These are phyloP conservation scores for Ustilago trichophora DNA, from an alignment of 1,284 basidiomycete genomes.

Conservation along the genomic window DNA sequence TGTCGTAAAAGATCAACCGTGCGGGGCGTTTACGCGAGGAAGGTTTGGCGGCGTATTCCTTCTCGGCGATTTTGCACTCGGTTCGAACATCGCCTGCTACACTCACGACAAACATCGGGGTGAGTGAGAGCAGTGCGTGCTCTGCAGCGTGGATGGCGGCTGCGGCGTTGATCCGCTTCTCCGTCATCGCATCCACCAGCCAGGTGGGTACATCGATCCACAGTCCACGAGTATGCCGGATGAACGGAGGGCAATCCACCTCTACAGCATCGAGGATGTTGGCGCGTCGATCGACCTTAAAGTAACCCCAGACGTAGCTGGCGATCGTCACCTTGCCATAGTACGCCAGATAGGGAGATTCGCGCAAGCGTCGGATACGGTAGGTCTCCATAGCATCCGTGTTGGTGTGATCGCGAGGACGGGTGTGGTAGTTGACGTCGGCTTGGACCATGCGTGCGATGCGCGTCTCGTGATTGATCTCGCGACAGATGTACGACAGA, in stretches of 20 bases:
- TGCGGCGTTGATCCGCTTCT: constrained; percentile 74
- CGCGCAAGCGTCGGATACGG: constrained; percentile 77
- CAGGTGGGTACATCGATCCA: constrained; percentile 83
- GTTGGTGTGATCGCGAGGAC: constrained; percentile 72
- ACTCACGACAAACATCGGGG: constrained; percentile 75
- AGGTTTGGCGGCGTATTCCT: constrained; percentile 75
- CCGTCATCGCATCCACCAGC: constrained; percentile 71
- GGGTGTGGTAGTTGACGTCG: constrained; percentile 85
- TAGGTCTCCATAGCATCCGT: constrained; percentile 81
- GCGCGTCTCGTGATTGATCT: constrained; percentile 81
- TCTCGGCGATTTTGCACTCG: constrained; percentile 81
- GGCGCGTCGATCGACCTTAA: constrained; percentile 64
- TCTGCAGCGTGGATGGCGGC: constrained; percentile 85
- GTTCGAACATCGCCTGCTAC: constrained; percentile 76
- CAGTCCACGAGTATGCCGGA: constrained; percentile 78
- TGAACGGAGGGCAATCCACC: constrained; percentile 80
- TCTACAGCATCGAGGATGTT: constrained; percentile 82
- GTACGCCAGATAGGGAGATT: constrained; percentile 73
- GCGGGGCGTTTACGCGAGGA: constrained; percentile 79
- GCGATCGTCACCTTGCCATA: constrained; percentile 78
- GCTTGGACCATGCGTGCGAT: constrained; percentile 77
- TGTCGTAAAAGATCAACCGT: constrained; percentile 85
- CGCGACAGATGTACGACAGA: constrained; percentile 73
- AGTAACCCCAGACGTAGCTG: constrained; percentile 76
- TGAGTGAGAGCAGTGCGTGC: constrained; percentile 80